Percentiles rank a stretch among this genome's conserved stretches.
Conservation (phyloP, 495 filamentous ascomycete species). For the Sporormia fimetaria region DNA sequence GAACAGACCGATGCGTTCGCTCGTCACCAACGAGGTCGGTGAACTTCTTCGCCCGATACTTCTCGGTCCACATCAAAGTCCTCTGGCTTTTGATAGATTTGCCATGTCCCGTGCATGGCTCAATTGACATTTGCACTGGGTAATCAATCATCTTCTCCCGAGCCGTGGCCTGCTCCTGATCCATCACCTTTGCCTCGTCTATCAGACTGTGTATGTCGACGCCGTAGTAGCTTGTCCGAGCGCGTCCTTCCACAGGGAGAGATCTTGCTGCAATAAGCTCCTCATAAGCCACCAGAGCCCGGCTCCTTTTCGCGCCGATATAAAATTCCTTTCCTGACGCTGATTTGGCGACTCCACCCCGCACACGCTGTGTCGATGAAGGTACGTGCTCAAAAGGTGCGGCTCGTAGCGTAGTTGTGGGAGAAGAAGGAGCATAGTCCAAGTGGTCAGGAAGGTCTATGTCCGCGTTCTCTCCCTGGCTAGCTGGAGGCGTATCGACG, state of each 20-base stretch:
- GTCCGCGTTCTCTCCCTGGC: slow-evolving; percentile 16
- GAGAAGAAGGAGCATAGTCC: slow-evolving; percentile 8
- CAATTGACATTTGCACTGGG: slow-evolving; percentile 15
- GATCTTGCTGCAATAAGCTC: slow-evolving; percentile 59
- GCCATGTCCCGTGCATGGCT: slow-evolving; percentile 6
- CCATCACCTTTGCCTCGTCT: slow-evolving; percentile 49
- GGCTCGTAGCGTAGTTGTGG: not conserved
- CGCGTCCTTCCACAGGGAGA: slow-evolving; percentile 52
- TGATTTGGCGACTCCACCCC: slow-evolving; percentile 42
- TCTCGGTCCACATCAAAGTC: slow-evolving; percentile 36
- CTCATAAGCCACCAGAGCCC: slow-evolving; percentile 48
- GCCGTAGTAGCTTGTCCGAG: slow-evolving; percentile 79
- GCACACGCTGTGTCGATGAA: not conserved
- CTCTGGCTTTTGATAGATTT: slow-evolving; percentile 7
- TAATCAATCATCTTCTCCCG: not conserved
- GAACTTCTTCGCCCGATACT: slow-evolving; percentile 74
- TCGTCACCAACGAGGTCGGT: slow-evolving; percentile 92
- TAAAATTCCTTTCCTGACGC: slow-evolving; percentile 53
- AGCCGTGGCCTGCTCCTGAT: slow-evolving; percentile 10
- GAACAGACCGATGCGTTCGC: slow-evolving; percentile 78
- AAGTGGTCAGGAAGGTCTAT: slow-evolving; percentile 4
- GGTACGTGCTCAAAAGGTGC: not conserved
- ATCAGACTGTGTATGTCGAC: slow-evolving; percentile 77
- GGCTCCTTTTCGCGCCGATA: slow-evolving; percentile 42
- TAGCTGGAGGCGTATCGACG: slow-evolving; percentile 15